A percentile compares a stretch with the other conserved stretches of the same genome.
These are phyloP conservation scores for Inonotus obliquus DNA, from an alignment of 1,284 basidiomycete species.

Conservation along the genomic window DNA sequence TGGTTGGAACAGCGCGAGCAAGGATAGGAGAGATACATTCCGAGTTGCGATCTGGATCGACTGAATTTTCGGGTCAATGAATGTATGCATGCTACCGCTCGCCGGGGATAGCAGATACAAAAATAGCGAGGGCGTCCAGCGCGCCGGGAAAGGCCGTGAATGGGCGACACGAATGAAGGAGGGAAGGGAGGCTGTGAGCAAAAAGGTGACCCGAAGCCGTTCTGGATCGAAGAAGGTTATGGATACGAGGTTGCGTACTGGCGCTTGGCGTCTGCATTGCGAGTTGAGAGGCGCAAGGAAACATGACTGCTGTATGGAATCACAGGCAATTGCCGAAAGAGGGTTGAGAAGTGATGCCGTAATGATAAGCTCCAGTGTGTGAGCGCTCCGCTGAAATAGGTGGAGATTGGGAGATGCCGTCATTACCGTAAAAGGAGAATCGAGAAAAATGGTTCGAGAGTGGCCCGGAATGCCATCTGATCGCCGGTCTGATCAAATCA, in stretches of 20 bases:
- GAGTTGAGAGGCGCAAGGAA: no score
- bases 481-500: not conserved
- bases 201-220: not conserved
- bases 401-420: not conserved
- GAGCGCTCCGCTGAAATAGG: not conserved
- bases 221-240: not conserved
- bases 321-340: not conserved
- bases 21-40: not conserved
- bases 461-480: not conserved
- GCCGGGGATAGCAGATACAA: slow-evolving; percentile 3
- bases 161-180: not conserved
- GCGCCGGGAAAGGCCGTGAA: not conserved
- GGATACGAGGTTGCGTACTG: not conserved
- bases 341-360: not conserved
- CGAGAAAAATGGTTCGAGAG: not conserved
- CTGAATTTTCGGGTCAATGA: not conserved
- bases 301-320: not conserved
- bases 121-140: not conserved
- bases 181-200: not conserved
- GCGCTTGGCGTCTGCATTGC: not conserved
- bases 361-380: no score
- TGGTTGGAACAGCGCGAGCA: not conserved
- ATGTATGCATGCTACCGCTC: not conserved
- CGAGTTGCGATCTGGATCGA: slow-evolving; percentile 1
- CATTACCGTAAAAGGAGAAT: not conserved